Conservation (phyloP, 2,329 filamentous ascomycete genomes). For the Paecilomyces formosus region DNA sequence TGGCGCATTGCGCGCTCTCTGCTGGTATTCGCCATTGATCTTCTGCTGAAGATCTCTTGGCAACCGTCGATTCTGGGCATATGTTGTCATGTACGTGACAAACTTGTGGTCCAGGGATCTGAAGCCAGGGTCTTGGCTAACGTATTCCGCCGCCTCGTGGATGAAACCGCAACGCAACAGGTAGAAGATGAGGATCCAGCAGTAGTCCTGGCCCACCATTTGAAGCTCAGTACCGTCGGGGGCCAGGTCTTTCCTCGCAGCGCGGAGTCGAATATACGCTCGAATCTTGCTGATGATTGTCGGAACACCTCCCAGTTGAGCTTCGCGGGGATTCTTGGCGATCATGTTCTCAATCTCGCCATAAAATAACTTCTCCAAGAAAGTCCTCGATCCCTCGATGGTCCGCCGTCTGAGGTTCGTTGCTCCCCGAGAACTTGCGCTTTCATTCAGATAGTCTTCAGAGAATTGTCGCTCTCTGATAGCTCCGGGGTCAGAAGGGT, state of each 20-base stretch:
- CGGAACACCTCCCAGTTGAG: slow-evolving; percentile 80
- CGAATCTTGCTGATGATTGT: slow-evolving; percentile 85
- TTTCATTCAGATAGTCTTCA: slow-evolving; percentile 68
- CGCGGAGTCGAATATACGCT: slow-evolving; percentile 79
- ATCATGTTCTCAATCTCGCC: slow-evolving; percentile 70
- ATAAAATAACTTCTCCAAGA: slow-evolving; percentile 75
- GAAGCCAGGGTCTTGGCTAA: slow-evolving; percentile 73
- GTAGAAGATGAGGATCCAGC: slow-evolving; percentile 93
- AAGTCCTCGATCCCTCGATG: slow-evolving; percentile 68
- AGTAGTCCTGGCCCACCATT: slow-evolving; percentile 70
- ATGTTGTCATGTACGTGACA: slow-evolving; percentile 76
- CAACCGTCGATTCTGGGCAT: slow-evolving; percentile 71
- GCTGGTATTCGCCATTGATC: slow-evolving; percentile 83
- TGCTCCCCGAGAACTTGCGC: slow-evolving; percentile 55
- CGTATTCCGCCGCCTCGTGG: slow-evolving; percentile 77
- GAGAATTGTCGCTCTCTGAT: slow-evolving; percentile 71
- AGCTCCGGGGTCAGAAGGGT: slow-evolving; percentile 53
- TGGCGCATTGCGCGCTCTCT: slow-evolving; percentile 73
- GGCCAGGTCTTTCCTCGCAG: slow-evolving; percentile 73
- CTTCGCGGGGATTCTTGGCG: slow-evolving; percentile 76
- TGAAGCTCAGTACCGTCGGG: slow-evolving; percentile 75
- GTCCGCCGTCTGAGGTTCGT: slow-evolving; percentile 70
- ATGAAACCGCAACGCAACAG: slow-evolving; percentile 78
- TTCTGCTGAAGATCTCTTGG: slow-evolving; percentile 73
- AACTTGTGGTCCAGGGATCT: slow-evolving; percentile 87